phyloP scores from a whole-genome alignment of 345 rosid species.

The Citrus glauca region DNA sequence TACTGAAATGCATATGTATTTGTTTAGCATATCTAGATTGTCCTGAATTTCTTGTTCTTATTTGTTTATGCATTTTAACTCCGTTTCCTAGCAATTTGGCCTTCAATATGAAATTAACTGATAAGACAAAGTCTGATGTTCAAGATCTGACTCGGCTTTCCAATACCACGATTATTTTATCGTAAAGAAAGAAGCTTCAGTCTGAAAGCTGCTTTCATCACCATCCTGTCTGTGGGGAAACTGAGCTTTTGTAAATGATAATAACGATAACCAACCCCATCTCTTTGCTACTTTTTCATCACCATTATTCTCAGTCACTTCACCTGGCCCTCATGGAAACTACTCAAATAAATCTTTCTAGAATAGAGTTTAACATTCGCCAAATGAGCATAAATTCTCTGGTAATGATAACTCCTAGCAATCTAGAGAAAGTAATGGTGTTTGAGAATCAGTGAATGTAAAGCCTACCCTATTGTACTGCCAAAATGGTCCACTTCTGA shows the following conservation, averaged over 20 bases:
- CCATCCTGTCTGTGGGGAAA: conserved; percentile 18
- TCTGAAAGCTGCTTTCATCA: conserved; percentile 31
- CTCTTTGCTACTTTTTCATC: conserved; percentile 16
- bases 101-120: conserved; percentile 13
- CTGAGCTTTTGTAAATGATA: conserved; percentile 16
- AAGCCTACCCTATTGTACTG: background rate
- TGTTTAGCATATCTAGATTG: background rate
- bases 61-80: background rate
- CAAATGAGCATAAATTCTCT: background rate
- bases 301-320: conserved; percentile 24
- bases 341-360: background rate
- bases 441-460: background rate
- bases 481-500: background rate
- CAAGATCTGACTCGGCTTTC: conserved; percentile 31
- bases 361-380: background rate
- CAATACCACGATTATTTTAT: conserved; percentile 32
- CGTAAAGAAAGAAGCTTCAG: conserved; percentile 29
- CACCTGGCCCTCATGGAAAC: conserved; percentile 14
- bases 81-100: conserved; percentile 8
- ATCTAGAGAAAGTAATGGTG: background rate
- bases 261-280: background rate
- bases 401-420: background rate
- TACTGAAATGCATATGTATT: background rate
- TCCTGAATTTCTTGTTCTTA: background rate
- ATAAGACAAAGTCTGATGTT: conserved; percentile 25